Evolutionary conservation across 2,329 filamentous ascomycete genomes (phyloP), one percentile per base, ranked within the genome.

Genomic region (Myriosclerotinia scirpicola): DNA sequence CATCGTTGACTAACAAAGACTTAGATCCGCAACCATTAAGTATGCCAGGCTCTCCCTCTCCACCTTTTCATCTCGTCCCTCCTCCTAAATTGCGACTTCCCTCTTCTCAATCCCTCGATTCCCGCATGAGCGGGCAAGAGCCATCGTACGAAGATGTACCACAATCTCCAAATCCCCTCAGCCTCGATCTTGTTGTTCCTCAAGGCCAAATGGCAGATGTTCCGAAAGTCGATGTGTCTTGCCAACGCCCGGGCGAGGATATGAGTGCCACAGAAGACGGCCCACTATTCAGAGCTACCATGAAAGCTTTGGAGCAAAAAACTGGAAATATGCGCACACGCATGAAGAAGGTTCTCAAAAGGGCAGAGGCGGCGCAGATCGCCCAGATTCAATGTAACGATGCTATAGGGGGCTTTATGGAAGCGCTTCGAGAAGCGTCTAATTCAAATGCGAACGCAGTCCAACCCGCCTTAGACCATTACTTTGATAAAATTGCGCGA

Each of bases 281-380:
- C 0, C 95, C 96, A 0, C 83, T 99, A 1, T 99, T 99, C 80
- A 87, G 96, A 69, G 96, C 95, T 22, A 98, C 95, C 0, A 96
- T 99, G 84, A 97, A 97, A 77, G 90, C 93, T 0, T 81, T 98
- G 38, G 95, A 99, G 78, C 93, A 97, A 76, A 98, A 97, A 81
- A 99, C 94, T 0, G 92, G 93, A 54, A 96, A 91, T 73, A 95
- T 99, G 91, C 89, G 93, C 67, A 83, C 86, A 30, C 91, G 94
- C 72, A 97, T 98, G 88, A 99, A 99, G 79, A 96, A 95, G 75
- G 91, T 99, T 9, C 81, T 99, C 72, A 96, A 95, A 76, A 92
- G 90, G 75, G 95, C 95, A n/a, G 95, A 98, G 75, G 89, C 92
- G 8, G 93, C 93, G 20, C 86, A 96, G 72, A 81, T 86, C 64